Evolutionary conservation across 2,329 filamentous ascomycete genomes (phyloP).

Genomic region (Aspergillus persii): DNA sequence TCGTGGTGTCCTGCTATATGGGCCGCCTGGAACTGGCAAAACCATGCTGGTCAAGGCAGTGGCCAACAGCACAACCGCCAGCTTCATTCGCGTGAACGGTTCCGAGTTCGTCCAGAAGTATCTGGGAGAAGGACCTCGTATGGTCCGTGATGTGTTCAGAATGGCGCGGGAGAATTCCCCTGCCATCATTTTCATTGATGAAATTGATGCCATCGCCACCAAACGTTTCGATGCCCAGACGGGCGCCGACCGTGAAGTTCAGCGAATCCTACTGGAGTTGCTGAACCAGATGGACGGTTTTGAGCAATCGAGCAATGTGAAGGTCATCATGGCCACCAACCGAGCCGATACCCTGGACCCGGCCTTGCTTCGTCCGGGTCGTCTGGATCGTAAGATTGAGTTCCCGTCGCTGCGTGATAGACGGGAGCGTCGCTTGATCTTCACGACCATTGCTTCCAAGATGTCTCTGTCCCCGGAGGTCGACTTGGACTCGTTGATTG

Average conservation of each 20-base stretch:
- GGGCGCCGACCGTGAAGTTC: slow-evolving; percentile 94
- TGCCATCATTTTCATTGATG: slow-evolving; percentile 99
- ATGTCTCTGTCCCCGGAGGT: slow-evolving; percentile 98
- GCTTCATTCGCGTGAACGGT: slow-evolving; percentile 96
- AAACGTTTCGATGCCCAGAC: slow-evolving; percentile 99
- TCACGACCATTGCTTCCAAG: slow-evolving; percentile 92
- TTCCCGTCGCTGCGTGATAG: slow-evolving; percentile 94
- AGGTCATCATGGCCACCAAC: slow-evolving; percentile 99
- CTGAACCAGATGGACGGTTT: slow-evolving; percentile 99
- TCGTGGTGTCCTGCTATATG: slow-evolving; percentile 92
- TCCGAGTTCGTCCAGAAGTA: slow-evolving; percentile 99
- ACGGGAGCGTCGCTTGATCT: slow-evolving; percentile 92
- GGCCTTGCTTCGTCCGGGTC: slow-evolving; percentile 87
- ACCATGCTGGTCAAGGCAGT: slow-evolving; percentile 98
- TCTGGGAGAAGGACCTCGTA: slow-evolving; percentile 92
- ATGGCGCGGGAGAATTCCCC: slow-evolving; percentile 99
- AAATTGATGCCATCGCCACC: slow-evolving; percentile 97
- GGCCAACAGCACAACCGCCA: slow-evolving; percentile 95
- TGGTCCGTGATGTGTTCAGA: slow-evolving; percentile 98
- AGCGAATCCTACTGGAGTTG: slow-evolving; percentile 94
- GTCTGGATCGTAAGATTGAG: slow-evolving; percentile 97
- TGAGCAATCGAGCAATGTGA: slow-evolving; percentile 97
- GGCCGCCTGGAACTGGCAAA: slow-evolving; percentile 92
- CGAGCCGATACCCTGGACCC: slow-evolving; percentile 95
- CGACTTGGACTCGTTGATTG: slow-evolving; percentile 92